Percentiles rank a stretch among this genome's conserved stretches.
Evolutionary conservation across 2,329 filamentous ascomycete genomes (phyloP).

Genomic region (Mollisiaceae sp.): DNA sequence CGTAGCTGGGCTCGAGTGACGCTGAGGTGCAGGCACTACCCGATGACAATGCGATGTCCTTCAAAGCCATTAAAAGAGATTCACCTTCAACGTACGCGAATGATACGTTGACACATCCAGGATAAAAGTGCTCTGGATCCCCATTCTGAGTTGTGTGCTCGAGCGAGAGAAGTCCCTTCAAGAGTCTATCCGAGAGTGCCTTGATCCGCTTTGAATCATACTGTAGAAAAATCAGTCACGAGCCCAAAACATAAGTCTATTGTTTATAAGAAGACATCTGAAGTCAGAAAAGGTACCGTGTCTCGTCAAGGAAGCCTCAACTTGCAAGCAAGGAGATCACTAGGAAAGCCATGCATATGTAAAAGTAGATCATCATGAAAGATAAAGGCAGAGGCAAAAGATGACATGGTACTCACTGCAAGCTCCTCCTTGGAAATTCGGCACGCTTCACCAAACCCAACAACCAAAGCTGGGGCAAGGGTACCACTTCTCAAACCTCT

Average conservation of each 20-base stretch:
- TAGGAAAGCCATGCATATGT: slow-evolving; percentile 92
- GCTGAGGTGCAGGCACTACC: slow-evolving; percentile 97
- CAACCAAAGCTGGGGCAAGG: slow-evolving; percentile 83
- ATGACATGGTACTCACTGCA: slow-evolving; percentile 65
- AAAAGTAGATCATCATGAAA: slow-evolving; percentile 78
- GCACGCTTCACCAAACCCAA: slow-evolving; percentile 95
- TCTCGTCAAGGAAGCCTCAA: slow-evolving; percentile 45
- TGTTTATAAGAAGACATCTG: slow-evolving; percentile 35
- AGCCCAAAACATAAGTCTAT: slow-evolving; percentile 11
- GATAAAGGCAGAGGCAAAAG: slow-evolving; percentile 22
- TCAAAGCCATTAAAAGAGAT: slow-evolving; percentile 95
- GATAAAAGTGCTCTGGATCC: slow-evolving; percentile 82
- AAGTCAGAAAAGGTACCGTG: slow-evolving; percentile 42
- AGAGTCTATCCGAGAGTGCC: slow-evolving; percentile 79
- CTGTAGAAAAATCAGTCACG: slow-evolving; percentile 54
- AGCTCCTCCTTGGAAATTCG: slow-evolving; percentile 90
- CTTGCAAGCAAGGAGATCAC: slow-evolving; percentile 55
- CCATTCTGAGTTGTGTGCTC: slow-evolving; percentile 95
- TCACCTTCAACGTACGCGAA: slow-evolving; percentile 99
- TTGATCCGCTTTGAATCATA: slow-evolving; percentile 90
- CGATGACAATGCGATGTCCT: slow-evolving; percentile 96
- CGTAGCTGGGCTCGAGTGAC: slow-evolving; percentile 94
- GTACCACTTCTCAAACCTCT: slow-evolving; percentile 93
- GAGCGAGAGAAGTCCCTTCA: slow-evolving; percentile 81
- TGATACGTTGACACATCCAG: slow-evolving; percentile 96